Conservation (phyloP, 305 asterid genomes). For the Solanum hybrid region DNA sequence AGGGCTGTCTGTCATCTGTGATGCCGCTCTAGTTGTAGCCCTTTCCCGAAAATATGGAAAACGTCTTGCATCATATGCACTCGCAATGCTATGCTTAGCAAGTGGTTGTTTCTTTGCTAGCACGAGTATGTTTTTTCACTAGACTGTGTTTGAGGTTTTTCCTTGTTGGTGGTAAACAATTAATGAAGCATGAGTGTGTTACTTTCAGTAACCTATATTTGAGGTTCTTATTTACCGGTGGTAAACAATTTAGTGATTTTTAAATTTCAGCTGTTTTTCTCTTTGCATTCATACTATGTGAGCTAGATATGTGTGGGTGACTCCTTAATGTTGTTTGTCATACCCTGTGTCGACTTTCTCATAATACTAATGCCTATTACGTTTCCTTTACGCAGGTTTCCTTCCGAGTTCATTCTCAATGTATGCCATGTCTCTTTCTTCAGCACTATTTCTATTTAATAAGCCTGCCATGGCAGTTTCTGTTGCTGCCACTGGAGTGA, state of each 20-base stretch:
- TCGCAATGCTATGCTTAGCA: conserved; percentile 92
- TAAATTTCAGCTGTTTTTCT: not conserved
- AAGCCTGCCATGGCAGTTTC: conserved; percentile 83
- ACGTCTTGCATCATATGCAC: conserved; percentile 88
- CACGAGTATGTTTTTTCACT: conserved; percentile 53
- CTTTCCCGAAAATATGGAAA: conserved; percentile 89
- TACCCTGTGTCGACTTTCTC: not conserved
- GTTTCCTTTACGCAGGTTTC: conserved; percentile 54
- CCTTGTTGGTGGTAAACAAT: not conserved
- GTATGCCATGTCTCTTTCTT: conserved; percentile 94
- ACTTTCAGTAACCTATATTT: not conserved
- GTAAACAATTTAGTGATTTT: not conserved
- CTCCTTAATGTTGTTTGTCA: not conserved
- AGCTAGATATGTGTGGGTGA: not conserved
- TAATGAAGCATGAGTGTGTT: conserved; percentile 61
- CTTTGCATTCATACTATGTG: not conserved
- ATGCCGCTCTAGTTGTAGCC: conserved; percentile 84
- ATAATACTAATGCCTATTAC: not conserved
- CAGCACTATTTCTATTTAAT: conserved; percentile 78
- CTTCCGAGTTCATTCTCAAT: conserved; percentile 96
- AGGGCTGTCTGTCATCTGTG: conserved; percentile 57
- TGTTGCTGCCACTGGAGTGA: conserved; percentile 82
- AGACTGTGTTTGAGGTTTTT: not conserved
- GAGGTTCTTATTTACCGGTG: not conserved
- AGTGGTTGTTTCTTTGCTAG: conserved; percentile 99